phyloP scores from a whole-genome alignment of 139 green algal genomes.

The Chlamydomonas sp. region DNA sequence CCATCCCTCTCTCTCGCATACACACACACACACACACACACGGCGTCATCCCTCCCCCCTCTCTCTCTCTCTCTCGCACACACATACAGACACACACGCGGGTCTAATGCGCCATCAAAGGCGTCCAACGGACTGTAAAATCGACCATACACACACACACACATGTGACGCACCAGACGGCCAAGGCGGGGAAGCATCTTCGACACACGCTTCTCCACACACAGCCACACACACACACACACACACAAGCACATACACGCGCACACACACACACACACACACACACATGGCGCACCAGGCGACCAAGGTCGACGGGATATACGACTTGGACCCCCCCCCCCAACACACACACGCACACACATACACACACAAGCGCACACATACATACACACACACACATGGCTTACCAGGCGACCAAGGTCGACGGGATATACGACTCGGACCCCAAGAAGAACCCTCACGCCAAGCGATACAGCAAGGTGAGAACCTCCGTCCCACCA shows the following conservation, averaged over 20 bases:
- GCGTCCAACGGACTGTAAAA: too few species aligned
- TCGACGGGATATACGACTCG: slow-evolving; percentile 92
- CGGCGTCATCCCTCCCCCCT: too few species aligned
- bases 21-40: neutral
- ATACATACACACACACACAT: slow-evolving; percentile 53
- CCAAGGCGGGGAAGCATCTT: neutral
- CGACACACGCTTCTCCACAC: neutral
- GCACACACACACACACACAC: neutral
- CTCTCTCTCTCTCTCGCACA: too few species aligned
- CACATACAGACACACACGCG: too few species aligned
- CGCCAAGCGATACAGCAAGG: slow-evolving; percentile 54
- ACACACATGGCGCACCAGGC: neutral
- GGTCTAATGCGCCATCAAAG: too few species aligned
- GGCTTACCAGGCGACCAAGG: too few species aligned
- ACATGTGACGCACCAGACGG: neutral
- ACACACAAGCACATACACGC: neutral
- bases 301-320: neutral
- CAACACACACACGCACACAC: too few species aligned
- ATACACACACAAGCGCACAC: neutral
- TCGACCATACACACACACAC: neutral
- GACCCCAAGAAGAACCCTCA: slow-evolving; percentile 79
- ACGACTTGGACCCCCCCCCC: too few species aligned
- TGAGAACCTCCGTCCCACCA: slow-evolving; percentile 6
- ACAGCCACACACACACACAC: too few species aligned
- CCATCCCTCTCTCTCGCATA: neutral